Base-by-base conservation (phyloP, 495 filamentous ascomycete genomes). In the Tetracladium marchalianum region DNA sequence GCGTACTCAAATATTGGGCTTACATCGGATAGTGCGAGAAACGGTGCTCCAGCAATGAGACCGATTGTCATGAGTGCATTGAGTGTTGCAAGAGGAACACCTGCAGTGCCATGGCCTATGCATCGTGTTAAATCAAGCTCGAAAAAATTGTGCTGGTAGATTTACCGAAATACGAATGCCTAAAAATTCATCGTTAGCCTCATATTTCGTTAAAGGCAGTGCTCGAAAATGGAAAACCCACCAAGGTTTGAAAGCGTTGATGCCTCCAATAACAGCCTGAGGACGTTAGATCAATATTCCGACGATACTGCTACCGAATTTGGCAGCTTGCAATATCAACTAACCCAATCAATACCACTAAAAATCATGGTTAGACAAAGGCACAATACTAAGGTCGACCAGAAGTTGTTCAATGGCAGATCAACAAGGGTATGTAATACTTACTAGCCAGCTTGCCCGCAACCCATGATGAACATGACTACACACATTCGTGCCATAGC, bases 1-100 rank as follows among this genome's bases (percentile, higher is more conserved):
- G 22, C 7, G 22, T 27, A 27, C 7, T 7, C 3, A 7, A 27
- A 27, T 3, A 27, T 3, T 7, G 7, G 7, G 22, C 22, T 27
- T 27, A 27, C 47, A 54, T 68, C 66, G 4, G 62, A 57, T 7
- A 67, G 40, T n/a, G 52, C 50, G 35, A 64, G 55, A 37, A 69
- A 69, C 0, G 61, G 61, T 0, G 66, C 62, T 32, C 63, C 63
- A 31, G 63, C 65, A 36, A 66, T 56, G 4, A 46, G 61, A 5
- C 66, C 65, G 15, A 67, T 66, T 17, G 55, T 63, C 66, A 68
- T 68, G 18, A 68, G 41, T 2, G 66, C 61, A 47, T 65, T 66
- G 12, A 68, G 51, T 3, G 64, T 44, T 6, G 60, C 65, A 39
- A 62, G 60, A 9, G 57, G 62, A n/a, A 52, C 38, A 15, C 66